These are phyloP conservation scores for Lolium rigidum DNA, from an alignment of 176 grass and related monocot species.

Conservation along the genomic window DNA sequence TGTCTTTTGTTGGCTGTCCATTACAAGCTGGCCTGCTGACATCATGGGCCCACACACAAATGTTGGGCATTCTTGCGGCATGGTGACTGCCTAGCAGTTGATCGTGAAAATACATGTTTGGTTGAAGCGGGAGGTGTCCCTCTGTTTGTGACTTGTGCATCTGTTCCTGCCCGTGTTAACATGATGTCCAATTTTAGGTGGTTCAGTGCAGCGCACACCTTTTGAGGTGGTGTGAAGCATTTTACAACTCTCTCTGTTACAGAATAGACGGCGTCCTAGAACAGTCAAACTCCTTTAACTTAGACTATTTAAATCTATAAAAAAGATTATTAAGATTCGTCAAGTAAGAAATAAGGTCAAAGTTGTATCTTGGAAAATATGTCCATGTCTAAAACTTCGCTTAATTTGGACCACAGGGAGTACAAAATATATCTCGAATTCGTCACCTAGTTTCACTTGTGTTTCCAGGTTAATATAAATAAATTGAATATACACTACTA, in stretches of 20 bases:
- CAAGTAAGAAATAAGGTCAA: neutral
- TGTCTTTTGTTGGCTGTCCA: neutral
- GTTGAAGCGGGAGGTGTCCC: neutral
- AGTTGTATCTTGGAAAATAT: neutral
- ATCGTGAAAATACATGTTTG: neutral
- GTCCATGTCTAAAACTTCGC: neutral
- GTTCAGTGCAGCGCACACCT: neutral
- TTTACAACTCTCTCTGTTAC: neutral
- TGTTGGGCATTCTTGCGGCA: neutral
- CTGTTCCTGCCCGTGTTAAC: neutral
- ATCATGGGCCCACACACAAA: neutral
- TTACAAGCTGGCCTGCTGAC: neutral
- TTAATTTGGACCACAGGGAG: neutral
- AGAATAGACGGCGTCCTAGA: neutral
- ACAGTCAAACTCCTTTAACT: neutral
- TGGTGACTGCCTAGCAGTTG: neutral
- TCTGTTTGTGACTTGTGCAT: neutral
- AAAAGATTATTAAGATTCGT: neutral
- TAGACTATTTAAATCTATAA: neutral
- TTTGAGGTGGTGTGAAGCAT: neutral
- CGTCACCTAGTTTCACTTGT: neutral
- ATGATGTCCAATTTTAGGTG: neutral
- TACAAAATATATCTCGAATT: neutral
- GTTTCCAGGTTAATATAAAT: neutral
- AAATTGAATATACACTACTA: no score